phyloP scores from a whole-genome alignment of 2,329 filamentous ascomycete genomes.

The Acrocalymma vagum region DNA sequence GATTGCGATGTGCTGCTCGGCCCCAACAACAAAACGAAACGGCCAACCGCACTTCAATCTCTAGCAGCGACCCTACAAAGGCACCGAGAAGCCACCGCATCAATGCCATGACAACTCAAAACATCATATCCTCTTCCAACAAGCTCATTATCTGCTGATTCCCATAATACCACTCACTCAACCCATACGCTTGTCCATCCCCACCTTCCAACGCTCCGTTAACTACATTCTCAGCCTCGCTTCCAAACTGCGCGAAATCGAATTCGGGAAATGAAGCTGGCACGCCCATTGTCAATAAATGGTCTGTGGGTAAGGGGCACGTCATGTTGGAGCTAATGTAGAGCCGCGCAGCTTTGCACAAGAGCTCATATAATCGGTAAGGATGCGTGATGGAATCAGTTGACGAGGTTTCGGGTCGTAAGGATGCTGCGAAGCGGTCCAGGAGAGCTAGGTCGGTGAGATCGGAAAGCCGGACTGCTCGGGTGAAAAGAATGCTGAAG shows the following conservation, averaged over 20 bases:
- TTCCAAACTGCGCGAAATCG: slow-evolving; percentile 1
- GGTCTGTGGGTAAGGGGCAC: slow-evolving; percentile 10
- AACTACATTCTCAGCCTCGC: not conserved
- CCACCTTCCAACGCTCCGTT: not conserved
- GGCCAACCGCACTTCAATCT: too few relatives aligned
- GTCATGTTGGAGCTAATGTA: slow-evolving; percentile 12
- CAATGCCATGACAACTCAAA: too few relatives aligned
- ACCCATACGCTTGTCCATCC: slow-evolving; percentile 3
- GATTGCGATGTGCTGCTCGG: too few relatives aligned
- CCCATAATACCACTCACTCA: slow-evolving; percentile 18
- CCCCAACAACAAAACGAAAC: too few relatives aligned
- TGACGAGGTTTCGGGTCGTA: too few relatives aligned
- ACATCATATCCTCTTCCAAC: too few relatives aligned
- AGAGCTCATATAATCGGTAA: not conserved
- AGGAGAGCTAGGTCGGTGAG: too few relatives aligned
- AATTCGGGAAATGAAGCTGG: slow-evolving; percentile 1
- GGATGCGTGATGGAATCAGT: not conserved
- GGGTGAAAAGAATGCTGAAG: too few relatives aligned
- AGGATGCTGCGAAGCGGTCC: too few relatives aligned
- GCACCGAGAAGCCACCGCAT: too few relatives aligned
- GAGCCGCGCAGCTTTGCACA: slow-evolving; percentile 7
- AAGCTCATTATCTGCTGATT: slow-evolving; percentile 17
- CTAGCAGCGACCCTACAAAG: too few relatives aligned
- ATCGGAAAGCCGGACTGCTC: too few relatives aligned
- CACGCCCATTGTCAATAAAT: not conserved